phyloP scores from a whole-genome alignment of 208 protist genomes.

The Phytomonas serpens region DNA sequence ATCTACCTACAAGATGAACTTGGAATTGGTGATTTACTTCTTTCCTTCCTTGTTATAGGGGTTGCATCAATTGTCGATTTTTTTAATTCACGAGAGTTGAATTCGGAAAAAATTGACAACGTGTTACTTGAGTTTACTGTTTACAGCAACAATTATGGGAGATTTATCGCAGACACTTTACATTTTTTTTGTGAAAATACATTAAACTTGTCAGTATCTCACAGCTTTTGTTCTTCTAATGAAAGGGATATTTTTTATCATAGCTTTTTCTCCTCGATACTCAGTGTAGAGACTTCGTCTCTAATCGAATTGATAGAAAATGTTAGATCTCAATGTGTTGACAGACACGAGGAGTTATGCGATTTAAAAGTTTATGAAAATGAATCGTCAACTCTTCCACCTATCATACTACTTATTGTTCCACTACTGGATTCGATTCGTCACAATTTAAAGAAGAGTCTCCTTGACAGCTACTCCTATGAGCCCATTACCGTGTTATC shows the following conservation, averaged over 20 bases:
- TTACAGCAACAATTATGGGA: slow-evolving; percentile 15
- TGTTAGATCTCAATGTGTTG: slow-evolving; percentile 12
- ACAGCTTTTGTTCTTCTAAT: neutral
- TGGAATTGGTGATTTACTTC: slow-evolving; percentile 31
- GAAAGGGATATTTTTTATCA: slow-evolving; percentile 1
- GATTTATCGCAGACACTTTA: slow-evolving; percentile 25
- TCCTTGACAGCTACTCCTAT: slow-evolving; percentile 53
- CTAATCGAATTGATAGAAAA: slow-evolving; percentile 21
- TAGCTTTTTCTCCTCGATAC: neutral
- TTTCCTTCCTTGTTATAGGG: slow-evolving; percentile 35
- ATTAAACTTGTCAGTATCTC: slow-evolving; percentile 27
- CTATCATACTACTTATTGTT: slow-evolving; percentile 33
- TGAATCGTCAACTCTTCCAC: slow-evolving; percentile 1
- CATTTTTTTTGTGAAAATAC: slow-evolving; percentile 41
- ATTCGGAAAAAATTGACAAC: slow-evolving; percentile 12
- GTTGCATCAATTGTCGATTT: slow-evolving; percentile 24
- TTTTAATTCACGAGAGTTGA: slow-evolving; percentile 15
- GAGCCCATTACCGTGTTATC: slow-evolving; percentile 33
- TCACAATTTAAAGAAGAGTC: slow-evolving; percentile 18
- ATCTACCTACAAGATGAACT: slow-evolving; percentile 21
- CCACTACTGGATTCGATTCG: slow-evolving; percentile 20
- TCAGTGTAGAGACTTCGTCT: neutral
- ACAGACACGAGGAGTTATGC: slow-evolving; percentile 25
- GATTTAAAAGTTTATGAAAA: slow-evolving; percentile 10
- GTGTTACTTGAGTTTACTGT: slow-evolving; percentile 29